Evolutionary conservation across 148 eudicot genomes (phyloP).

Genomic region (Rhododendron williamsianum): DNA sequence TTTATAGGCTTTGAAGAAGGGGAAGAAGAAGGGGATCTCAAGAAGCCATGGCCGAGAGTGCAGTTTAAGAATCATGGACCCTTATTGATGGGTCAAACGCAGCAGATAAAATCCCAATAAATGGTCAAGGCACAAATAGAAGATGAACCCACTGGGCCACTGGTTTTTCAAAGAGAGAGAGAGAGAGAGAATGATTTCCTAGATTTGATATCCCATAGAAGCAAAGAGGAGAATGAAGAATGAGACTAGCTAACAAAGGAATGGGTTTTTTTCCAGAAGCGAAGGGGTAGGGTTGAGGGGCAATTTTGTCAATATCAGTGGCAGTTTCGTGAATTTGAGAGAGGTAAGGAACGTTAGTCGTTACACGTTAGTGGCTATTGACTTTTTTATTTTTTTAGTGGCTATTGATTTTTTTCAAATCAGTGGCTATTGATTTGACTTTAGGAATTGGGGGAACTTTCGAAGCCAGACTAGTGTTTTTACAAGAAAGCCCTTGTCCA

Average conservation of each 20-base stretch:
- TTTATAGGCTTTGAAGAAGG: background rate
- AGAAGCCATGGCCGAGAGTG: slow-evolving; percentile 7
- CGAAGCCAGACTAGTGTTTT: background rate
- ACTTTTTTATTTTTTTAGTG: background rate
- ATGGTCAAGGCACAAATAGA: background rate
- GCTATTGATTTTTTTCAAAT: too few species aligned
- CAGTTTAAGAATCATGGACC: slow-evolving; percentile 1
- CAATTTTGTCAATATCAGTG: background rate
- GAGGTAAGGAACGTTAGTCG: background rate
- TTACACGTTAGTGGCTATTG: background rate
- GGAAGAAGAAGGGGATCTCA: slow-evolving; percentile 3
- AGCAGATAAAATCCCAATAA: background rate
- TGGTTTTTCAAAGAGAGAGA: background rate
- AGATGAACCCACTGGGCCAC: background rate
- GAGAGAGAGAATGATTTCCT: background rate
- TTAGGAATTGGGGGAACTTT: background rate
- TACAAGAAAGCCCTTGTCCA: background rate
- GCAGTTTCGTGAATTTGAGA: background rate
- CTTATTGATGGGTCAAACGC: background rate
- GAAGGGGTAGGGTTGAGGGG: background rate
- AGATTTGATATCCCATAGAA: background rate
- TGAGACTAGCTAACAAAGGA: background rate
- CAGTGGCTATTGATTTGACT: background rate
- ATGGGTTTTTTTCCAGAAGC: background rate
- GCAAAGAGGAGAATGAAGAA: background rate